Evolutionary conservation across 805 yeast genomes (phyloP), one percentile per base, ranked within the genome.

Genomic region (Kurtzmaniella fragi): DNA sequence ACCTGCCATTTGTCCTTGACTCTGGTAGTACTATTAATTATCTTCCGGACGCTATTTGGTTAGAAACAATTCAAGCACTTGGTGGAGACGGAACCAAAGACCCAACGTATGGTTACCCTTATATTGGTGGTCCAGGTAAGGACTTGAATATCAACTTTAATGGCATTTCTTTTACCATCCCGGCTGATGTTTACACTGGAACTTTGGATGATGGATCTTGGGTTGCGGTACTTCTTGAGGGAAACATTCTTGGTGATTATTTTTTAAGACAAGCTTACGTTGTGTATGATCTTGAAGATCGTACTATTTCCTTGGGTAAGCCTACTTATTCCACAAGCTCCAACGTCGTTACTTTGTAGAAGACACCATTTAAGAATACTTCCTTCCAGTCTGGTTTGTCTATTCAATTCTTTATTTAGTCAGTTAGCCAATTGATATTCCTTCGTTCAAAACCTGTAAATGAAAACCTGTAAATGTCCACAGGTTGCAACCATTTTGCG

Each of bases 111-210:
- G n/a, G n/a, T n/a, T n/a, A n/a, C n/a, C n/a, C n/a, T n/a, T n/a
- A n/a, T n/a, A n/a, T n/a, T n/a, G n/a, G n/a, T n/a, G n/a, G n/a
- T n/a, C n/a, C n/a, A n/a, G n/a, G n/a, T n/a, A n/a, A n/a, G n/a
- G n/a, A n/a, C n/a, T n/a, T n/a, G n/a, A n/a, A n/a, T n/a, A n/a
- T 77, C 47, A 62, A 73, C 47, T 79, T 84, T 59, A 77, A 78
- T 42, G 89, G 87, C 6, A 54, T 68, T 11, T 50, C 56, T 10
- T 75, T 83, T 41, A 53, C 62, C 12, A 77, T 75, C 5, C 82
- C 86, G 25, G 51, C 55, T 48, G 56, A 43, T 8, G 57, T 49
- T 66, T 49, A 41, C 62, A 3, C 29, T 61, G 17, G 41, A 41
- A n/a, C n/a, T n/a, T n/a, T n/a, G 5, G 42, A 44, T 34, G 38